Evolutionary conservation across 352 stramenopile species (phyloP).

Genomic region (Pythium sukuiense): DNA sequence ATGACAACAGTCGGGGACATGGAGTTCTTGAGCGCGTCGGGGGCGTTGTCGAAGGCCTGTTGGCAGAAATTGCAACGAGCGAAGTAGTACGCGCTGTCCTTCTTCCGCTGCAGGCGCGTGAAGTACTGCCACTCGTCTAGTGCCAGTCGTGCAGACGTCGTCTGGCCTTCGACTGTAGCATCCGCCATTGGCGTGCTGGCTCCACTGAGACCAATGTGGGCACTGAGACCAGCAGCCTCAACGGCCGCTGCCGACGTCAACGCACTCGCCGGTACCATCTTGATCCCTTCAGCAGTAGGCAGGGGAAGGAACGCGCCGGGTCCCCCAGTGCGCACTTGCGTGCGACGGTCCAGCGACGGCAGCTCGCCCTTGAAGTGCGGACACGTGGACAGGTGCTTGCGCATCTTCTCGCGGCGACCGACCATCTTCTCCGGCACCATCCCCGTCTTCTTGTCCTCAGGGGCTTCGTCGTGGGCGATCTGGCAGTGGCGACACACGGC

Average conservation of each 20-base stretch:
- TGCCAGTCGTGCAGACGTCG: conserved; percentile 38
- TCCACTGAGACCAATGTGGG: background rate
- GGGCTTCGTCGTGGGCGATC: conserved; percentile 51
- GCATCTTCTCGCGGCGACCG: conserved; percentile 75
- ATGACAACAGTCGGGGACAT: conserved; percentile 67
- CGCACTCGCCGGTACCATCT: conserved; percentile 30
- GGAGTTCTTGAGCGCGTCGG: conserved; percentile 42
- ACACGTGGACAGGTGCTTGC: conserved; percentile 66
- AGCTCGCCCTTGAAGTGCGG: conserved; percentile 68
- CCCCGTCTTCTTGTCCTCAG: conserved; percentile 52
- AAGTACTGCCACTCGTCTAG: conserved; percentile 83
- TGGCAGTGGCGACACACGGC: conserved; percentile 74
- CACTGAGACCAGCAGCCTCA: conserved; percentile 9
- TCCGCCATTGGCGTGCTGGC: background rate
- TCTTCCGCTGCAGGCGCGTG: conserved; percentile 70
- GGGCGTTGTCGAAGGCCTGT: conserved; percentile 52
- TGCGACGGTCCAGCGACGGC: conserved; percentile 46
- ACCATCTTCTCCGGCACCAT: conserved; percentile 66
- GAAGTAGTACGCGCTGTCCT: conserved; percentile 72
- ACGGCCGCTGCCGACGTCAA: conserved; percentile 17
- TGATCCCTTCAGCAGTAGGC: conserved; percentile 28
- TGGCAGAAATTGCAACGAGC: conserved; percentile 83
- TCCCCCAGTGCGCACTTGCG: conserved; percentile 13
- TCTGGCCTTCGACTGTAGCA: background rate
- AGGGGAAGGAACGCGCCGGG: conserved; percentile 30